These are phyloP conservation scores for Nakaseomyces uthaithaninus DNA, from an alignment of 1,139 yeast genomes.

Conservation along the genomic window DNA sequence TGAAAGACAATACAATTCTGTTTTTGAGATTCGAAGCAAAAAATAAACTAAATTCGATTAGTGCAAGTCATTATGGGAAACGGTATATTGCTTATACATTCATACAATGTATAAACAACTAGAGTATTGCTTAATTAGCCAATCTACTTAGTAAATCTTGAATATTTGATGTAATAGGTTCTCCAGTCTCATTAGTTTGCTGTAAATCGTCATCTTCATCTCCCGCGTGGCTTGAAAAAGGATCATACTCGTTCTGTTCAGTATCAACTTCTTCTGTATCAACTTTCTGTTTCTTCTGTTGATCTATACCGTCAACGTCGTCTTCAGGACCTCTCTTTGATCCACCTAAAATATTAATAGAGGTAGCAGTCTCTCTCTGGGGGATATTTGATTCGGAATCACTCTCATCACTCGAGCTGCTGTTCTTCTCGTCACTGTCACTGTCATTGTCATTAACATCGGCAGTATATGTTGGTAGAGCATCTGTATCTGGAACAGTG, in stretches of 20 bases:
- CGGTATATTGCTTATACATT: too few relatives aligned
- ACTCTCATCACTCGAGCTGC: slow-evolving; percentile 10
- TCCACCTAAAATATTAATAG: too few relatives aligned
- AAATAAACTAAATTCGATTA: too few relatives aligned
- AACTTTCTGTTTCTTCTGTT: slow-evolving; percentile 1
- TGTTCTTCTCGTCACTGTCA: slow-evolving; percentile 13
- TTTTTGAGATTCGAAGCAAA: too few relatives aligned
- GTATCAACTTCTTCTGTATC: slow-evolving; percentile 9
- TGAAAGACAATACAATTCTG: too few relatives aligned
- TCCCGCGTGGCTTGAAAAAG: slow-evolving; percentile 3
- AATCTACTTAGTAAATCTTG: slow-evolving; percentile 31
- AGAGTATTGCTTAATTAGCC: slow-evolving; percentile 22
- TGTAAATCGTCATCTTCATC: slow-evolving; percentile 5
- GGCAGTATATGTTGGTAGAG: slow-evolving; percentile 27
- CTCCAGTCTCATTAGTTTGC: neutral
- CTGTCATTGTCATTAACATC: slow-evolving; percentile 22
- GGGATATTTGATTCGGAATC: slow-evolving; percentile 3
- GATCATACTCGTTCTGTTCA: slow-evolving; percentile 11
- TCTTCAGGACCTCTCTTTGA: slow-evolving; percentile 2
- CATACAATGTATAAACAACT: too few relatives aligned
- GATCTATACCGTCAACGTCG: neutral
- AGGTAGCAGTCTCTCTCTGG: too few relatives aligned
- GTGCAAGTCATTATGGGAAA: too few relatives aligned
- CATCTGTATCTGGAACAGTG: slow-evolving; percentile 14
- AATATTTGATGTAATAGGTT: slow-evolving; percentile 25